Evolutionary conservation across 2,329 filamentous ascomycete genomes (phyloP), one percentile per base, ranked within the genome.

Genomic region (Tolypocladium amazonense): DNA sequence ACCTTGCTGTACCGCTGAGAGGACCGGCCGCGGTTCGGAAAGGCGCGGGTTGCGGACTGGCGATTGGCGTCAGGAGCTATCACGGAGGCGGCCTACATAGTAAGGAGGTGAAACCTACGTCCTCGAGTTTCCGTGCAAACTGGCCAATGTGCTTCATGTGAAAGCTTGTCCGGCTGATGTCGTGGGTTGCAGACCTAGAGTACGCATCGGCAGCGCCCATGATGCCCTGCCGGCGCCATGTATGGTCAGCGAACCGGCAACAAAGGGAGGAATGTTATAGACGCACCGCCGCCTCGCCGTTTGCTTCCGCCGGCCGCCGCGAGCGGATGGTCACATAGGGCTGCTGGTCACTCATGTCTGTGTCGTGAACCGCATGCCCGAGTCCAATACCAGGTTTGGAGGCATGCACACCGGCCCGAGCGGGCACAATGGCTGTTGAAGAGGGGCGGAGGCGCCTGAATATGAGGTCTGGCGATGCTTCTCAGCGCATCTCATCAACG

Each of bases 1-100:
- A 85, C 81, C 58, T 81, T 82, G 61, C 73, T 77, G 69, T 85
- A 85, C 59, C 82, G 75, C 63, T 82, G 81, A 12, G 79, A 77
- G 8, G 77, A 69, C 58, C 75, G 75, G 41, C 80, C 80, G 53
- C 76, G 76, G 65, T 84, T 85, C 8, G 82, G 82, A 66, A 85
- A 84, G 25, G 80, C 81, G 63, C 81, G 75, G 41, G 73, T 72
- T 45, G 81, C 81, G 45, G 81, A 84, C 80, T 83, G 65, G 33
- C 12, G 30, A n/a, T 4, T 8, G 18, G 20, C 20, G 30, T 53
- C 54, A 30, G 53, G 35, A 30, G 56, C 27, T 30, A 23, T 53
- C 7, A 38, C 27, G n/a, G 18, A 53, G 25, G n/a, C 30, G n/a
- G 37, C 25, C 30, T 58, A 37, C 39, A 33, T 14, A 37, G 57